Conservation (phyloP, 2,329 filamentous ascomycete genomes). For the Escovopsis sp. region DNA sequence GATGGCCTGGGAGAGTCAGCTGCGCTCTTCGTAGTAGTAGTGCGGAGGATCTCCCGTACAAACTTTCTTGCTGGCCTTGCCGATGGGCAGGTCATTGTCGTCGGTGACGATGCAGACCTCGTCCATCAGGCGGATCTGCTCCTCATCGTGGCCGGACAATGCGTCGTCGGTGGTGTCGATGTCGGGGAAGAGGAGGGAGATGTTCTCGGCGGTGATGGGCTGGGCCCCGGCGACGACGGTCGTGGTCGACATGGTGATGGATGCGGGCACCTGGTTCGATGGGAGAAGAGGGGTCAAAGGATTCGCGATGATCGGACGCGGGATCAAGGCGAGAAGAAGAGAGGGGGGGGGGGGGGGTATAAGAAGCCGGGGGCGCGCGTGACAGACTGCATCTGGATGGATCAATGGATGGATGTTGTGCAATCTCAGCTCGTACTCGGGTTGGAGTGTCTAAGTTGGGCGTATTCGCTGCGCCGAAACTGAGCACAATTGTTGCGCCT, state of each 20-base stretch:
- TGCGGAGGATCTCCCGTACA: slow-evolving; percentile 41
- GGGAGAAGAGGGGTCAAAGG: not conserved
- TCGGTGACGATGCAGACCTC: slow-evolving; percentile 97
- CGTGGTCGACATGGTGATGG: slow-evolving; percentile 15
- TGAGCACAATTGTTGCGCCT: no score
- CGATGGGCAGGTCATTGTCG: slow-evolving; percentile 82
- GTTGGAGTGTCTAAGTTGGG: not conserved
- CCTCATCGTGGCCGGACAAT: slow-evolving; percentile 84
- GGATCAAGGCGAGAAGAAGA: no score
- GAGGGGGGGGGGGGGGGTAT: no score
- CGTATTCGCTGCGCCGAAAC: not conserved
- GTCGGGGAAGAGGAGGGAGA: slow-evolving; percentile 80
- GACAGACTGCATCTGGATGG: no score
- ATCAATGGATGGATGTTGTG: no score
- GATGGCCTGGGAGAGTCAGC: slow-evolving; percentile 49
- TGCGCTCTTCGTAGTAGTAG: not conserved
- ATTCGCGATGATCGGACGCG: not conserved
- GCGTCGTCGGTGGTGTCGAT: slow-evolving; percentile 57
- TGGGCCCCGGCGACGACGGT: slow-evolving; percentile 35
- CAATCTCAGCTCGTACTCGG: not conserved
- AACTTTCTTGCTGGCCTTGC: slow-evolving; percentile 93
- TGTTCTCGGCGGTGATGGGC: slow-evolving; percentile 70
- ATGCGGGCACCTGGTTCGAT: not conserved
- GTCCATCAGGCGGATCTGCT: slow-evolving; percentile 97
- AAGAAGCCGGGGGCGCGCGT: no score